Percentiles rank a stretch among this genome's conserved stretches.
These are phyloP conservation scores for Paramecium tetraurelia DNA, from an alignment of 73 alveolate genomes.

Conservation along the genomic window DNA sequence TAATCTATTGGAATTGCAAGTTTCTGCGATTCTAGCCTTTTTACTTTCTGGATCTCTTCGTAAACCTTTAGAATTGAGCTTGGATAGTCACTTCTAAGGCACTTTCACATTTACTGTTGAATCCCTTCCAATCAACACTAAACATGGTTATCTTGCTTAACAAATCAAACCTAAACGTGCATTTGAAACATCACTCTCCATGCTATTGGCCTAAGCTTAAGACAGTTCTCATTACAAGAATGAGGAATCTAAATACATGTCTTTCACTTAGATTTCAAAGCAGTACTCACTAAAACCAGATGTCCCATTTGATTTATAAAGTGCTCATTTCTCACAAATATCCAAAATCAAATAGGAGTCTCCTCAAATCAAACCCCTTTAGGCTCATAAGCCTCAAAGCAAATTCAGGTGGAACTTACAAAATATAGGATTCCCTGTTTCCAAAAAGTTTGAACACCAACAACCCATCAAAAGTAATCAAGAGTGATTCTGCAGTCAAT, in stretches of 20 bases:
- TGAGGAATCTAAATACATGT: constrained; percentile 5
- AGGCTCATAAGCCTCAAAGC: neutral
- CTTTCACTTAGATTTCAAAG: constrained; percentile 13
- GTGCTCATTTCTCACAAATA: constrained; percentile 46
- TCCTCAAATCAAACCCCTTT: neutral
- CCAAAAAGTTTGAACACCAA: neutral
- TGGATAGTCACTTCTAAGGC: neutral
- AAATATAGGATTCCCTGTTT: constrained; percentile 21
- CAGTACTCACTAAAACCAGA: neutral
- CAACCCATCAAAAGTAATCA: neutral
- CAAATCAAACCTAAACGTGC: neutral
- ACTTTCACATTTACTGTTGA: constrained; percentile 1
- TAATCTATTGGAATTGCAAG: neutral
- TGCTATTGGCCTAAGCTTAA: constrained; percentile 29
- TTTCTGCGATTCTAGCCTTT: neutral
- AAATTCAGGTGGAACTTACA: constrained; percentile 13
- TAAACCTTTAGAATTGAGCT: neutral
- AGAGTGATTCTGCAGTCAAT: neutral
- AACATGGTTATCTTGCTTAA: neutral
- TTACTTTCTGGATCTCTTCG: constrained; percentile 1
- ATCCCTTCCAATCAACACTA: neutral
- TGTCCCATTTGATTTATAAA: constrained; percentile 25
- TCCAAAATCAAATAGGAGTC: constrained; percentile 25
- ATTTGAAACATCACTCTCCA: constrained; percentile 36
- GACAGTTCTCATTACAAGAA: constrained; percentile 30